A percentile compares a stretch with the other conserved stretches of the same genome.
phyloP scores from a whole-genome alignment of 768 basidiomycete species.

The Kwoniella botswanensis region DNA sequence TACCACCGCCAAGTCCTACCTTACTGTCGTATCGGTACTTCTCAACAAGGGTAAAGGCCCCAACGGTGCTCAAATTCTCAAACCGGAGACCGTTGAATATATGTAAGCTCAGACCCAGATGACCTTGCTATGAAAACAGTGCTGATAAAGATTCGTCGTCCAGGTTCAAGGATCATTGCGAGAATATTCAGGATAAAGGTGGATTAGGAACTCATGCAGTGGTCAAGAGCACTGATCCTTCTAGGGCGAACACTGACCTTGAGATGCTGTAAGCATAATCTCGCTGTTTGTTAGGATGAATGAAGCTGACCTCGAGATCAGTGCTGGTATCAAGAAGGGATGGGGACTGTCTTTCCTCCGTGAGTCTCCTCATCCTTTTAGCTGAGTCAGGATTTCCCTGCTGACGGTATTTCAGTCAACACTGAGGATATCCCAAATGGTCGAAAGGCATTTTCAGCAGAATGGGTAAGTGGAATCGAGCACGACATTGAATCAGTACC shows the following conservation, averaged over 20 bases:
- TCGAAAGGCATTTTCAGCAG: conserved; percentile 26
- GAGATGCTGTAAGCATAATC: conserved; percentile 21
- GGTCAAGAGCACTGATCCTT: conserved; percentile 19
- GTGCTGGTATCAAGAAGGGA: conserved; percentile 24
- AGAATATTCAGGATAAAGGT: conserved; percentile 19
- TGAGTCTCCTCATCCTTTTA: not conserved
- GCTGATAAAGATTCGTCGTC: not conserved
- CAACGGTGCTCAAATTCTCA: conserved; percentile 20
- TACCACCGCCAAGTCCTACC: conserved; percentile 27
- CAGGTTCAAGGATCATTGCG: conserved; percentile 29
- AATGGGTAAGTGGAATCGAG: conserved; percentile 26
- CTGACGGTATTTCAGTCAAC: conserved; percentile 16
- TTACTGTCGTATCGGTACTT: conserved; percentile 19
- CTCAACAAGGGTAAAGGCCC: conserved; percentile 22
- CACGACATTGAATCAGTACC: not conserved
- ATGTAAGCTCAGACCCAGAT: conserved; percentile 15
- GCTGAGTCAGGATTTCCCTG: too few relatives aligned
- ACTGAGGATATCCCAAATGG: conserved; percentile 27
- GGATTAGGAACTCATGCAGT: conserved; percentile 20
- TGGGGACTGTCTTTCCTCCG: conserved; percentile 32
- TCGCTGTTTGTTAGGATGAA: not conserved
- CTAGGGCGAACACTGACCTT: conserved; percentile 11
- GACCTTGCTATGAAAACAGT: too few relatives aligned
- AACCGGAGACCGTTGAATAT: conserved; percentile 19
- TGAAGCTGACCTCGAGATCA: not conserved